Conservation (phyloP, 805 yeast species). For the Candida silvatica region DNA sequence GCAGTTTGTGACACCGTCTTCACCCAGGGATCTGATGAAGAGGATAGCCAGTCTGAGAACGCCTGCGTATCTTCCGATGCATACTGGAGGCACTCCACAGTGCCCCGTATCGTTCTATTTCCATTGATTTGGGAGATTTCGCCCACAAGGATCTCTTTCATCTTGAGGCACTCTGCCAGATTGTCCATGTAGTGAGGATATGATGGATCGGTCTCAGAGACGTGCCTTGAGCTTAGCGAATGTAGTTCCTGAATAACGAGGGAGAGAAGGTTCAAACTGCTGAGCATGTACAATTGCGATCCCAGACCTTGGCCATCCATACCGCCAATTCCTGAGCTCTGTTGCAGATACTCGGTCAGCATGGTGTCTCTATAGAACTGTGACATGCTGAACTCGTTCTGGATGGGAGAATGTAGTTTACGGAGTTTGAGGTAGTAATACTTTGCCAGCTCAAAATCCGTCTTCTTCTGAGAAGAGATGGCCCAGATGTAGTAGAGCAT, state of each 20-base stretch:
- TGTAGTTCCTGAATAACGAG: slow-evolving; percentile 13
- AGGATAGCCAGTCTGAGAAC: too few relatives aligned
- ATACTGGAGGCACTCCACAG: neutral
- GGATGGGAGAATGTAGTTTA: slow-evolving; percentile 11
- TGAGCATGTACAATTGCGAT: slow-evolving; percentile 16
- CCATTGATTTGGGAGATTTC: slow-evolving; percentile 6
- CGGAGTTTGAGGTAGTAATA: slow-evolving; percentile 30
- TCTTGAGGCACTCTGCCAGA: slow-evolving; percentile 10
- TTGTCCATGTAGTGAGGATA: slow-evolving; percentile 14
- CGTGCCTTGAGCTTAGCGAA: slow-evolving; percentile 7
- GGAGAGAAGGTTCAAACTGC: slow-evolving; percentile 18
- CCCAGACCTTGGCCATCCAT: slow-evolving; percentile 12
- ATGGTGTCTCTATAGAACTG: slow-evolving; percentile 17
- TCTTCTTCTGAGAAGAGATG: slow-evolving; percentile 28
- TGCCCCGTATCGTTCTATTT: neutral
- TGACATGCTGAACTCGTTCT: slow-evolving; percentile 12
- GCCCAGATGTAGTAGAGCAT: slow-evolving; percentile 32
- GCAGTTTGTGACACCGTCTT: slow-evolving; percentile 3
- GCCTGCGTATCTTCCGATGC: too few relatives aligned
- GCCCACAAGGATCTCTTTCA: slow-evolving; percentile 11
- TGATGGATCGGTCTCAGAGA: slow-evolving; percentile 15
- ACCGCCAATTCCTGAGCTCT: slow-evolving; percentile 17
- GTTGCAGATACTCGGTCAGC: slow-evolving; percentile 14
- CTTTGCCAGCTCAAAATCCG: slow-evolving; percentile 29
- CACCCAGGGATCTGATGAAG: too few relatives aligned